phyloP scores from a whole-genome alignment of 805 yeast genomes.

The Kluyveromyces siamensis region DNA sequence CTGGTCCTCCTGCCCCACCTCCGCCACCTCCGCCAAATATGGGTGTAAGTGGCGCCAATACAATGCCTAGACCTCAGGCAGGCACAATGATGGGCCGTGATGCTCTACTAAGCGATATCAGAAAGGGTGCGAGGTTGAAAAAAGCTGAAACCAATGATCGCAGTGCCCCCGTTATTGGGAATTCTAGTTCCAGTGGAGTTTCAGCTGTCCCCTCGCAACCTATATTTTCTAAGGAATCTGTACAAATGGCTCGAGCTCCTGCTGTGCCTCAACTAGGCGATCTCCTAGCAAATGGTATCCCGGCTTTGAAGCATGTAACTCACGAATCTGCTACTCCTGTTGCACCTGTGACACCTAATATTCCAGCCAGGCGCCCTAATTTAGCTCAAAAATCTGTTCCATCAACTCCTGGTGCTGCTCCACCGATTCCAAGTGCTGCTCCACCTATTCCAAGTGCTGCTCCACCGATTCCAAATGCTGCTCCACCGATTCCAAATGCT shows the following conservation, averaged over 20 bases:
- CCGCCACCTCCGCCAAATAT: slow-evolving; percentile 42
- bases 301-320: slow-evolving; percentile 47
- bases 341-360: slow-evolving; percentile 29
- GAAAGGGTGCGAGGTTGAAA: slow-evolving; percentile 55
- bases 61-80: slow-evolving; percentile 27
- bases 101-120: slow-evolving; percentile 71
- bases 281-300: slow-evolving; percentile 61
- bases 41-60: slow-evolving; percentile 24
- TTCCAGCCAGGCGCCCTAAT: slow-evolving; percentile 24
- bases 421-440: slow-evolving; percentile 3
- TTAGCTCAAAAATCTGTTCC: slow-evolving; percentile 17
- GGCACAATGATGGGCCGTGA: slow-evolving; percentile 34
- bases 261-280: slow-evolving; percentile 27
- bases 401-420: slow-evolving; percentile 10
- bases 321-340: slow-evolving; percentile 29
- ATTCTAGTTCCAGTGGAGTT: slow-evolving; percentile 24
- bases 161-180: slow-evolving; percentile 47
- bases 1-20: slow-evolving; percentile 47
- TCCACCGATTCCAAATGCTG: slow-evolving; percentile 12
- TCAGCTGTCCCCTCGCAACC: slow-evolving; percentile 17
- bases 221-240: slow-evolving; percentile 16
- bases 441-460: slow-evolving; percentile 13
- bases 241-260: slow-evolving; percentile 26
- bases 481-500: slow-evolving; percentile 13
- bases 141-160: slow-evolving; percentile 61